phyloP scores from a whole-genome alignment of 108 stramenopile genomes.

The Pseudonitzschia multiseries region DNA sequence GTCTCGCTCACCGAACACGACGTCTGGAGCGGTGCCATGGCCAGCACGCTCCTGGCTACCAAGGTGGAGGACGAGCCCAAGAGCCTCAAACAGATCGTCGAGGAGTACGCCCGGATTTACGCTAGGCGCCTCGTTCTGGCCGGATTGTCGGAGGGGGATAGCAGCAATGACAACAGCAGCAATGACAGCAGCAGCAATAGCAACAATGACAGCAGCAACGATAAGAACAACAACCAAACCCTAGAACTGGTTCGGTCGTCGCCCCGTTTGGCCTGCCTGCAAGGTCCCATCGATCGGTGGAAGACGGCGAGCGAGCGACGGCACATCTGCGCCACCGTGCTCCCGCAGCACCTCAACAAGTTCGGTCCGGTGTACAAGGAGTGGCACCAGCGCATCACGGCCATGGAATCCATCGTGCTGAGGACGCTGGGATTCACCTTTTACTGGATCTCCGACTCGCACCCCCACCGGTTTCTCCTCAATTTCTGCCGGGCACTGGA shows the following conservation, averaged over 20 bases:
- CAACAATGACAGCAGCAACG: background rate
- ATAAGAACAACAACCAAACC: background rate
- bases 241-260: background rate
- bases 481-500: conserved; percentile 49
- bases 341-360: background rate
- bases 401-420: conserved; percentile 60
- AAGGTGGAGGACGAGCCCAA: conserved; percentile 75
- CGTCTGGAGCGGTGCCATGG: conserved; percentile 79
- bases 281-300: background rate
- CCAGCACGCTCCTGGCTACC: conserved; percentile 54
- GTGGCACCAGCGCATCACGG: conserved; percentile 49
- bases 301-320: background rate
- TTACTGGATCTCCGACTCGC: conserved; percentile 79
- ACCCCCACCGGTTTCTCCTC: conserved; percentile 77
- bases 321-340: background rate
- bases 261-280: background rate
- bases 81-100: conserved; percentile 40
- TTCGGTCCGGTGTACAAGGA: conserved; percentile 66
- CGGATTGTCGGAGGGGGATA: conserved; percentile 15
- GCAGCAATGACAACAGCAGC: conserved; percentile 15
- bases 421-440: conserved; percentile 76
- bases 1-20: conserved; percentile 47
- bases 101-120: conserved; percentile 63
- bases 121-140: conserved; percentile 50
- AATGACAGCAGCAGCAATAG: background rate